Percentiles rank a stretch among this genome's conserved stretches.
Conservation (phyloP, 2,329 filamentous ascomycete species). For the Graphiopsis chlorocephala region DNA sequence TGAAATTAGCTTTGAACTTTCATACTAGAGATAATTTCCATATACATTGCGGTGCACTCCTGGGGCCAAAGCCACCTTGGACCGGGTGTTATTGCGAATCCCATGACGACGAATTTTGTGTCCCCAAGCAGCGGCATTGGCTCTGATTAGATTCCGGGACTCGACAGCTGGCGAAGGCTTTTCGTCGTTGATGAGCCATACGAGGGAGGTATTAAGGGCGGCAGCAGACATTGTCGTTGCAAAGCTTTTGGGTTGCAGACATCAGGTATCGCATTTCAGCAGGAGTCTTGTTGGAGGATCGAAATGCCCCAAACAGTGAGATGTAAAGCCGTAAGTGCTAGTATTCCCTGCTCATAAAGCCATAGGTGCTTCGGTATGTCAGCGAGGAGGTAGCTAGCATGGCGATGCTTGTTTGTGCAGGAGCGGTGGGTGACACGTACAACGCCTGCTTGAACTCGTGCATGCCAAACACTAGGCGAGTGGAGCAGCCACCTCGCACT, state of each 20-base stretch:
- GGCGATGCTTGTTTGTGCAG: not conserved
- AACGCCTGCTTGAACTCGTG: not conserved
- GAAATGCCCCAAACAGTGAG: not conserved
- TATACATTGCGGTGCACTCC: not conserved
- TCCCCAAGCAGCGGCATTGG: constrained; percentile 4
- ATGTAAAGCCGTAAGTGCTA: not conserved
- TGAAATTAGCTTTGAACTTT: not conserved
- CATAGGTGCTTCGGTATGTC: not conserved
- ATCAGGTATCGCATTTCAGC: not conserved
- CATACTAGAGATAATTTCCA: not conserved
- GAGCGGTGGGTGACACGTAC: not conserved
- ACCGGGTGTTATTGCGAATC: not conserved
- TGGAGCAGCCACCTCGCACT: not conserved
- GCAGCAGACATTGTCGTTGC: not conserved
- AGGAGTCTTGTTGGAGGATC: not conserved
- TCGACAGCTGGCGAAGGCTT: not conserved
- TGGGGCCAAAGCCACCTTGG: not conserved
- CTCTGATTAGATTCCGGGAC: not conserved
- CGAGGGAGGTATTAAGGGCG: not conserved
- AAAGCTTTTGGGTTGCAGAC: not conserved
- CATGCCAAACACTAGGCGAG: not conserved
- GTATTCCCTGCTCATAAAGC: not conserved
- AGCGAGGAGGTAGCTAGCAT: not conserved
- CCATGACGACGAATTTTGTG: not conserved
- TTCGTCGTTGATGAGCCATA: not conserved